Evolutionary conservation across 108 stramenopile genomes (phyloP), one percentile per base, ranked within the genome.

Genomic region (Cyclotella distinguenda): DNA sequence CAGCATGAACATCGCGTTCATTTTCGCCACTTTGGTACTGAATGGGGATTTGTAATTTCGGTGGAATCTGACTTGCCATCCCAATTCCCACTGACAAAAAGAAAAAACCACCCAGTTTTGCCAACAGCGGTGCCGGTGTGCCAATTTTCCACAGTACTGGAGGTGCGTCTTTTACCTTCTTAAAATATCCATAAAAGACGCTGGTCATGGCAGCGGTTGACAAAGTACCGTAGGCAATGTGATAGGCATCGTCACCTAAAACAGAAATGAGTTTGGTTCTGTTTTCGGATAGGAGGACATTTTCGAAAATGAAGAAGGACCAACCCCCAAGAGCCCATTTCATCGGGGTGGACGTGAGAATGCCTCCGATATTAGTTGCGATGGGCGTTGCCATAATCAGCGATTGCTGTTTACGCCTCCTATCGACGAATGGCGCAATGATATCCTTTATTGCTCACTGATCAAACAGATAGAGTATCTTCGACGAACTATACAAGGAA

Each of bases 211-310:
- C 95, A n/a, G 70, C 60, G 1, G 93, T 94, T 21, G 86, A 89
- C 0, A 82, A 59, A 26, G 83, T 79, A 19, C 92, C 92, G 81
- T 93, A 96, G 45, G 65, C 44, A 11, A 44, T 23, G 62, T 94
- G 93, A 63, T 93, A 93, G 23, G 44, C 59, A 33, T 93, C 85
- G 54, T 94, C 92, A 1, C 72, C 84, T 18, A 90, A 33, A 33
- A 79, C 28, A 22, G 71, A 60, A 46, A 96, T 90, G 15, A 96
- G 64, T 21, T 53, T 78, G 0, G 89, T 82, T 38, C 95, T 84
- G 73, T 96, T 96, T 64, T 96, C 91, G 47, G 86, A 86, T n/a
- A 96, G 68, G 21, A 96, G 42, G 34, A 84, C 74, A 58, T 96
- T 96, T 52, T 96, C 93, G 32, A 77, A 69, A 43, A 90, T 81